Base-by-base conservation (phyloP, 2,329 filamentous ascomycete genomes). In the Colletotrichum coccodes region DNA sequence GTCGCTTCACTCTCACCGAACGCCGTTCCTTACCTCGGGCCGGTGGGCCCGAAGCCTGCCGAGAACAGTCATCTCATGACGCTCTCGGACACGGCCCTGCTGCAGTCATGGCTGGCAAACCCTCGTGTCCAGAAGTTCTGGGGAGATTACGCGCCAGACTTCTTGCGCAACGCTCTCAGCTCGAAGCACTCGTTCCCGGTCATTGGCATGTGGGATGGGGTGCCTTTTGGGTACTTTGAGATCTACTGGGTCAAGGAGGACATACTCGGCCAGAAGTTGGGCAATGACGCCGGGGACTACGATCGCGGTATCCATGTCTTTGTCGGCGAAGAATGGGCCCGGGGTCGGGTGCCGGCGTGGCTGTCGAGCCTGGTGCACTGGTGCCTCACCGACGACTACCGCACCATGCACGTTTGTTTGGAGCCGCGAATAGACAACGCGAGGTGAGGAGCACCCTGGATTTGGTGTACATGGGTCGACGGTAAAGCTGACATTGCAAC, bases 241-340 rank as follows among this genome's bases (percentile, higher is more conserved):
- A 87, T 99, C 38, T 99, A 99, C 82, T 99, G 96, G 95, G 94
- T 96, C 4, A 97, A 97, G 76, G 96, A 99, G 77, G 96, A 98
- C 76, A 82, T 85, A 0, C 79, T 99, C 1, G 94, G 93, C 0
- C 87, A 86, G 54, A 86, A 94, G 71, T 80, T 97, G 4, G 86
- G 90, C 0, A 86, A 86, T 26, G 86, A 88, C 4, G 89, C 90
- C 0, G 89, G 87, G 8, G 93, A 97, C 74, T 98, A 92, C 80
- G 95, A 98, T 74, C 86, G 96, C 7, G 96, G 96, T 0, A 82
- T 98, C 21, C 96, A 99, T 76, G 90, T 96, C 14, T 83, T 99
- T 44, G 88, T 99, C 4, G 96, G 96, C 1, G 96, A 98, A 81
- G 91, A 98, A 74, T 97, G 96, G 83, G 97, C 94, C 64, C 86